Base-by-base conservation (phyloP, 2,329 filamentous ascomycete genomes). In the Colletotrichum sublineola region DNA sequence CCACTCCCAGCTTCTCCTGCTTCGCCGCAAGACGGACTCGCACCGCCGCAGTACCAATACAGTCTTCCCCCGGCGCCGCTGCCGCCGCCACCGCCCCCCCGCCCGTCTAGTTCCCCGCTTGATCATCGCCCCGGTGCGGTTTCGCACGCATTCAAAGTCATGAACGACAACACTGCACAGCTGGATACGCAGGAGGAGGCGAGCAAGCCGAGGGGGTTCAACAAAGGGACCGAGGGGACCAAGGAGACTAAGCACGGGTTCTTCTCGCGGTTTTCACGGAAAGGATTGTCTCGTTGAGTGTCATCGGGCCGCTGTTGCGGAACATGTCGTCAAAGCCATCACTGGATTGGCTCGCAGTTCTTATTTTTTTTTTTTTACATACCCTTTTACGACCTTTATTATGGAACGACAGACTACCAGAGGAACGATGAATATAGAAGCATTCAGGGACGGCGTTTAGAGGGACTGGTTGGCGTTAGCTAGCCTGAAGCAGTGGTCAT, bases 91-190 rank as follows among this genome's bases (percentile, higher is more conserved):
- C 62, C 62, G 38, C 62, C 62, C 4, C 62, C 62, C n/a, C 62
- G 50, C 42, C 62, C 62, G 14, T 40, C 50, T 2, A 24, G 48
- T 11, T 11, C 48, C 2, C 69, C 69, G 18, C 66, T 60, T 0
- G 69, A 60, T 18, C 63, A 60, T 38, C 76, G 79, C 31, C 76
- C 81, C 29, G 81, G 83, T 52, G 84, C 86, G 4, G 82, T 88
- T n/a, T 82, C 83, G 38, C 76, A 84, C 36, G 87, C 87, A 0
- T 83, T 86, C 70, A 80, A 87, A 74, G 83, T 89, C 46, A 89
- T 89, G 87, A 82, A 88, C 56, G 82, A 86, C 15, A 83, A 89
- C 67, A 89, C 87, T 0, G 85, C 81, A 9, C 84, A 88, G 75
- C 75, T 89, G 5, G 85, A 88, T 44, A 80, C 79, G 2, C 80